Evolutionary conservation across 1,139 yeast genomes (phyloP).

Genomic region (Yamadazyma buinensis): DNA sequence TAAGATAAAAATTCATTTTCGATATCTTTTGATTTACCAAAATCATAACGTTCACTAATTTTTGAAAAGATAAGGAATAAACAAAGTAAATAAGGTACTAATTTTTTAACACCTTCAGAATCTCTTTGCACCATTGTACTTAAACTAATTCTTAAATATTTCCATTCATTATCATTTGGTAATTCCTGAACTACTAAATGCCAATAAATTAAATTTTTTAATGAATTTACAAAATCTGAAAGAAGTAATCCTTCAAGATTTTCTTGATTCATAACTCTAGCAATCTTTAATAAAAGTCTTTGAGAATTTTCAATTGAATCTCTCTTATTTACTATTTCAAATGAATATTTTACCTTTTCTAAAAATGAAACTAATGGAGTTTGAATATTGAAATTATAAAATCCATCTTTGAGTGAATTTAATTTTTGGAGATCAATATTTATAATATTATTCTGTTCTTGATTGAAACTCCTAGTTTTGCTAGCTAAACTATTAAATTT

Average conservation of each 20-base stretch:
- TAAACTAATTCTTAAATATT: constrained; percentile 10
- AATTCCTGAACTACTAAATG: constrained; percentile 26
- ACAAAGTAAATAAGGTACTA: constrained; percentile 20
- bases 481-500: not conserved
- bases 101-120: constrained; percentile 3
- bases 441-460: constrained; percentile 7
- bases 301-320: constrained; percentile 18
- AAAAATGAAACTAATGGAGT: constrained; percentile 19
- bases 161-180: constrained; percentile 16
- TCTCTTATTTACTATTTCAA: constrained; percentile 24
- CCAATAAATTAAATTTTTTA: constrained; percentile 31
- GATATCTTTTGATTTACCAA: not conserved
- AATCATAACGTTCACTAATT: constrained; percentile 7
- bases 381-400: constrained; percentile 14
- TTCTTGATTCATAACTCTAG: constrained; percentile 12
- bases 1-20: constrained; percentile 5
- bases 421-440: constrained; percentile 20
- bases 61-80: constrained; percentile 17
- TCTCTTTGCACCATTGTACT: constrained; percentile 9
- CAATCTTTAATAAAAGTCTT: constrained; percentile 14
- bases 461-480: not conserved
- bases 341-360: constrained; percentile 19
- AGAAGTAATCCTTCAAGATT: not conserved
- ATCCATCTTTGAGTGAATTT: constrained; percentile 22
- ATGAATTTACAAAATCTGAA: constrained; percentile 17